Evolutionary conservation across 805 yeast species (phyloP).

Genomic region (Kuraishia floccosa): DNA sequence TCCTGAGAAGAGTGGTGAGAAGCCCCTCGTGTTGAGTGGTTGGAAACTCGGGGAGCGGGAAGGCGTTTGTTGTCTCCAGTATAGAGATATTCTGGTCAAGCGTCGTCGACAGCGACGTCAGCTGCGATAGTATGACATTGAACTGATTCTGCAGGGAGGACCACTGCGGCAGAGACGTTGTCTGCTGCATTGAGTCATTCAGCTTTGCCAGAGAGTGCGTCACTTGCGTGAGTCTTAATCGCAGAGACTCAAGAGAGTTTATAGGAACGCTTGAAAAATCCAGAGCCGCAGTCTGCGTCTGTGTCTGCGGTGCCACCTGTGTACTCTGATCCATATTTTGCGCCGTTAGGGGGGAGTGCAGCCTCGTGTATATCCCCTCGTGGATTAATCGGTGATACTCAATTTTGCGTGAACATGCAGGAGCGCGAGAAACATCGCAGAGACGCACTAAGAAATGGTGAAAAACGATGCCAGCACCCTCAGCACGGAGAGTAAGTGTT

Average conservation of each 20-base stretch:
- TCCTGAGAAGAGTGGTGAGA: conserved; percentile 73
- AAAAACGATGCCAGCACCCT: conserved; percentile 11
- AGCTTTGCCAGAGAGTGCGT: conserved; percentile 50
- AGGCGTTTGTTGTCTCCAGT: conserved; percentile 60
- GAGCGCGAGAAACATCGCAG: no score
- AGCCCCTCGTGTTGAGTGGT: conserved; percentile 75
- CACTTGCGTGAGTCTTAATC: conserved; percentile 51
- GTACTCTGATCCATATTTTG: no score
- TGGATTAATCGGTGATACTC: no score
- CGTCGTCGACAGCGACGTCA: conserved; percentile 64
- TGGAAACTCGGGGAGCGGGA: conserved; percentile 79
- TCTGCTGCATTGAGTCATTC: conserved; percentile 36
- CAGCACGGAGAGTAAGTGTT: conserved; percentile 9
- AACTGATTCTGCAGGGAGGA: conserved; percentile 75
- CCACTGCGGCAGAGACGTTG: conserved; percentile 32
- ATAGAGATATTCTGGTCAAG: conserved; percentile 49
- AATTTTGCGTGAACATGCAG: no score
- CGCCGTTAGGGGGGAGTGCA: background rate
- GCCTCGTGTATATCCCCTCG: no score
- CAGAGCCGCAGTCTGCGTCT: conserved; percentile 1
- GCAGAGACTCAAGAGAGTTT: conserved; percentile 47
- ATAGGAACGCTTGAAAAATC: conserved; percentile 34
- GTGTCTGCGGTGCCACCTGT: no score
- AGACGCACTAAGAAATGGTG: conserved; percentile 5
- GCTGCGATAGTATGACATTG: conserved; percentile 72